Base-by-base conservation (phyloP, 2,329 filamentous ascomycete species). In the Fusarium burgessii region DNA sequence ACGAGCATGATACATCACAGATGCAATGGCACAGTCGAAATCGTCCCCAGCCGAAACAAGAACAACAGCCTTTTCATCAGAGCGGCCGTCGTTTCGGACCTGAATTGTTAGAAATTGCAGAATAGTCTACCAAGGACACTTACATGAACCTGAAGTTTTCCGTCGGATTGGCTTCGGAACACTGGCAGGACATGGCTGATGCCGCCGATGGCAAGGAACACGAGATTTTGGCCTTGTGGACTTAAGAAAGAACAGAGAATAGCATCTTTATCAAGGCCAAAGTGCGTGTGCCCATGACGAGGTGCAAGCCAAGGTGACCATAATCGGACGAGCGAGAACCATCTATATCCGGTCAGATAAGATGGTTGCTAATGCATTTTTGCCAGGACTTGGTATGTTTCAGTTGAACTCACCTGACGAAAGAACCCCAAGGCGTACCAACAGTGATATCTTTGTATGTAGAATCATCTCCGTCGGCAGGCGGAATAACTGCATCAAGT, bases 241-340 rank as follows among this genome's bases (percentile, higher is more conserved):
- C 89, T 91, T 25, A 97, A 82, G 73, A 98, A 97, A 0, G 93
- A 93, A 63, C 91, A 90, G 20, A 97, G 78, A 4, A 98, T 81
- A 2, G 90, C 93, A 75, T 97, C 93, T 73, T 94, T 93, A 66
- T 94, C 91, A 7, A 95, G 83, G 7, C 83, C 82, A 61, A 97
- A 92, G 1, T 82, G 82, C 6, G 83, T 80, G 68, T 88, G 90
- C 15, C 95, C 95, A 78, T 98, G 95, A 41, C 94, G 86, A n/a
- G 95, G 95, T 11, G 92, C 93, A 14, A 97, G 83, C 95, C 95
- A 98, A 3, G 94, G 92, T 36, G 87, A 88, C 89, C 91, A 96
- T 6, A 93, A 84, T 20, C 94, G 89, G 8, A 97, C 90, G 15
- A 97, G 82, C 11, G 93, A 90, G 78, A 97, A 95, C 90, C 94